phyloP scores from a whole-genome alignment of 495 filamentous ascomycete species.

The Aspergillus steynii region DNA sequence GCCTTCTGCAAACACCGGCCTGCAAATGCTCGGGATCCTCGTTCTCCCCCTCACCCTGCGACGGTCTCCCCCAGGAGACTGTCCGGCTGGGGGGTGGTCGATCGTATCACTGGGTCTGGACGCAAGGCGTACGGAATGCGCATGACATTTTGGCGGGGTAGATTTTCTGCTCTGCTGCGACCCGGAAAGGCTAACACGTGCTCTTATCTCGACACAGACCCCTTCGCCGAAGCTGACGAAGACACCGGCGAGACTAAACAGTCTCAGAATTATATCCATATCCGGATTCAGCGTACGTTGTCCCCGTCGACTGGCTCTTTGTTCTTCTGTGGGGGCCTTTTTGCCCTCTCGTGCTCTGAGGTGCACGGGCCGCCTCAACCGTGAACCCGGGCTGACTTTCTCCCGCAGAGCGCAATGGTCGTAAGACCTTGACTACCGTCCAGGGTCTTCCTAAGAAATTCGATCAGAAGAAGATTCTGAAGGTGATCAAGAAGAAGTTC shows the following conservation, averaged over 20 bases:
- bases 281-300: constrained; percentile 96
- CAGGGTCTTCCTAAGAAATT: constrained; percentile 98
- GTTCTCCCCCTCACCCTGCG: too few relatives aligned
- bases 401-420: constrained; percentile 95
- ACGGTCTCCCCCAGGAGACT: background rate
- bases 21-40: background rate
- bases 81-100: background rate
- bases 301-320: background rate
- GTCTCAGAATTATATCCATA: constrained; percentile 99
- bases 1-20: background rate
- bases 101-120: background rate
- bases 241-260: constrained; percentile 89
- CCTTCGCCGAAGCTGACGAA: constrained; percentile 99
- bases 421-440: constrained; percentile 99
- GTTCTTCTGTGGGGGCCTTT: background rate
- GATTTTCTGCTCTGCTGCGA: constrained; percentile 24
- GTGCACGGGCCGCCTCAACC: constrained; percentile 11
- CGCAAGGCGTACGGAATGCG: background rate
- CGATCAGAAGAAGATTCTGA: constrained; percentile 98
- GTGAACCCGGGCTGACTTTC: constrained; percentile 24
- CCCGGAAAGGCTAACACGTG: constrained; percentile 37
- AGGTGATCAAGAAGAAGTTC: constrained; percentile 99
- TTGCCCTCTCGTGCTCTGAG: background rate
- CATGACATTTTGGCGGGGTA: constrained; percentile 39
- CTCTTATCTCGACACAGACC: constrained; percentile 61